A percentile compares a stretch with the other conserved stretches of the same genome.
Evolutionary conservation across 805 yeast genomes (phyloP).

Genomic region (Zygosaccharomyces pseudorouxii): DNA sequence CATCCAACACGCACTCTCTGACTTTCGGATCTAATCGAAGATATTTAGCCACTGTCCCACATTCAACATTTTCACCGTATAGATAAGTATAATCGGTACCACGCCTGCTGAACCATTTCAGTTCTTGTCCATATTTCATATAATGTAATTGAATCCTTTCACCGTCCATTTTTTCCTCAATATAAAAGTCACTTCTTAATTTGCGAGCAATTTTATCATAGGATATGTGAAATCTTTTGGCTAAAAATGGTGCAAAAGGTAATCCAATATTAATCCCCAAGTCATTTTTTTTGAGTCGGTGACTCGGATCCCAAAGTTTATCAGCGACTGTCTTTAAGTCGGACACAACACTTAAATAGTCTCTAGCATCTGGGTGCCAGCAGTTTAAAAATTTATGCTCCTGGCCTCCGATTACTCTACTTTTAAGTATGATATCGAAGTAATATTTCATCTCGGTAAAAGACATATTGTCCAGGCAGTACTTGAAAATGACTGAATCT

Average conservation of each 20-base stretch:
- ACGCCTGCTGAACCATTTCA: slow-evolving; percentile 49
- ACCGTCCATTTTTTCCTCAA: slow-evolving; percentile 94
- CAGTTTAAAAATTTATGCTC: slow-evolving; percentile 51
- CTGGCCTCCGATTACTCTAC: slow-evolving; percentile 54
- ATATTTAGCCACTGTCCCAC: slow-evolving; percentile 54
- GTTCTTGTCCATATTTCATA: slow-evolving; percentile 39
- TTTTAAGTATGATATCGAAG: slow-evolving; percentile 59
- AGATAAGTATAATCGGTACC: slow-evolving; percentile 68
- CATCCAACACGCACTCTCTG: slow-evolving; percentile 55
- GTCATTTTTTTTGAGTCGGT: slow-evolving; percentile 41
- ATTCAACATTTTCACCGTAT: slow-evolving; percentile 52
- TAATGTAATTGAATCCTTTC: slow-evolving; percentile 81
- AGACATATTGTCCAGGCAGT: slow-evolving; percentile 50
- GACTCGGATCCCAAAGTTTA: slow-evolving; percentile 48
- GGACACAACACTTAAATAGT: slow-evolving; percentile 59
- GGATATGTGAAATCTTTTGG: slow-evolving; percentile 49
- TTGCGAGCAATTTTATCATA: slow-evolving; percentile 48
- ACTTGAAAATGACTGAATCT: slow-evolving; percentile 39
- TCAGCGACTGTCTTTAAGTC: slow-evolving; percentile 57
- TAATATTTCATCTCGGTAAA: slow-evolving; percentile 64
- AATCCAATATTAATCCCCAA: slow-evolving; percentile 34
- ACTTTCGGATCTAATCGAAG: slow-evolving; percentile 39
- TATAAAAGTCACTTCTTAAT: slow-evolving; percentile 48
- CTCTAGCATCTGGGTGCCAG: slow-evolving; percentile 80
- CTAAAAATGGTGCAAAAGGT: slow-evolving; percentile 71